Percentiles rank a stretch among this genome's conserved stretches.
Evolutionary conservation across 768 basidiomycete genomes (phyloP).

Genomic region (Kwoniella europaea): DNA sequence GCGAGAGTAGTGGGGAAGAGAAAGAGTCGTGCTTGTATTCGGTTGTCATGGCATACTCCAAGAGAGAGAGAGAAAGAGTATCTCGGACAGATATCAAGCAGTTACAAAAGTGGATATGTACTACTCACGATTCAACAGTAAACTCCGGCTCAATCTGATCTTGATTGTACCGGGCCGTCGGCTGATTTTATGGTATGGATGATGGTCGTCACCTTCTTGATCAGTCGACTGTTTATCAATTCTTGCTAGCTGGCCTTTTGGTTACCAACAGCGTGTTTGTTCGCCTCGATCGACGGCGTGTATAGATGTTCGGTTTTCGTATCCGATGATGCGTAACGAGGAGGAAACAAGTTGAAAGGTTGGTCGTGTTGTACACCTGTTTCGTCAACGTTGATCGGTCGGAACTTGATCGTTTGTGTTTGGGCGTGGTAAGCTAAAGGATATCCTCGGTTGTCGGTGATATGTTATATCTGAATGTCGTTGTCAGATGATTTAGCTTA

Average conservation of each 20-base stretch:
- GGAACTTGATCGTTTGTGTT: neutral
- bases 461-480: neutral
- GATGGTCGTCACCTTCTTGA: neutral
- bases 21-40: no score
- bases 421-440: neutral
- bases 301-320: neutral
- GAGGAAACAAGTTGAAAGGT: neutral
- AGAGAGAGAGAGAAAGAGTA: no score
- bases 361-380: neutral
- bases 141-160: neutral
- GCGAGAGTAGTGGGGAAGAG: neutral
- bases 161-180: neutral
- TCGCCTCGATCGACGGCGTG: neutral
- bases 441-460: neutral
- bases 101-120: neutral
- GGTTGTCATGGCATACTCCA: no score
- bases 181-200: neutral
- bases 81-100: no score
- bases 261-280: neutral
- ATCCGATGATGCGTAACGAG: neutral
- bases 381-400: neutral
- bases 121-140: neutral
- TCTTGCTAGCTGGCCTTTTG: no score
- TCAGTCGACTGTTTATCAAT: neutral
- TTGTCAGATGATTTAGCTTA: neutral